Conservation (phyloP, 2,329 filamentous ascomycete species). For the Phyllosticta citrichinensis region DNA sequence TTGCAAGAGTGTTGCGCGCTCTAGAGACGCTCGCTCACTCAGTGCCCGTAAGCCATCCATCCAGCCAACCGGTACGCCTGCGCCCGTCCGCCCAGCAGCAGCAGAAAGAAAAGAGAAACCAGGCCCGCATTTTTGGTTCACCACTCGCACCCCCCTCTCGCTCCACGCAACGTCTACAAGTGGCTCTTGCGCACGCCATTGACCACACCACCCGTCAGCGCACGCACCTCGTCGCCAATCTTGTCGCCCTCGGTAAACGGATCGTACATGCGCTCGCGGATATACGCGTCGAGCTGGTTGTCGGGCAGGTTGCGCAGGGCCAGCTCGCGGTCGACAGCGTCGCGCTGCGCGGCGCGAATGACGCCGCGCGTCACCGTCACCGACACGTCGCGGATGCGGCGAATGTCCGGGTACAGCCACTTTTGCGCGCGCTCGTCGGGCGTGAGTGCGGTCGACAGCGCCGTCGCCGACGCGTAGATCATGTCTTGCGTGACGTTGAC, state of each 20-base stretch:
- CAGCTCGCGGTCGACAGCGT: slow-evolving; percentile 48
- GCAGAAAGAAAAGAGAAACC: not conserved
- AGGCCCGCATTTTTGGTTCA: not conserved
- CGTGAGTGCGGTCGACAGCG: slow-evolving; percentile 68
- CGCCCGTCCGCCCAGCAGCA: too few relatives aligned
- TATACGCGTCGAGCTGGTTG: slow-evolving; percentile 60
- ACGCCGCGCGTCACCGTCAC: slow-evolving; percentile 80
- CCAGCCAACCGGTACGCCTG: too few relatives aligned
- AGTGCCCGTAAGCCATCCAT: too few relatives aligned
- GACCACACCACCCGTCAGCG: not conserved
- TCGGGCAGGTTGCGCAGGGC: slow-evolving; percentile 58
- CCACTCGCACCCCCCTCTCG: not conserved
- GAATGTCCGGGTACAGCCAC: slow-evolving; percentile 83
- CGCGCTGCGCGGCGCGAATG: slow-evolving; percentile 80
- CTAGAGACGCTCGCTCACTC: too few relatives aligned
- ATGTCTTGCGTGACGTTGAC: slow-evolving; percentile 83
- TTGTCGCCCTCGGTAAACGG: slow-evolving; percentile 37
- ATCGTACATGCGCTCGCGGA: slow-evolving; percentile 41
- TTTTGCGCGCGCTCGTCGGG: slow-evolving; percentile 72
- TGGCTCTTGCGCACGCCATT: slow-evolving; percentile 1
- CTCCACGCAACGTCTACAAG: not conserved
- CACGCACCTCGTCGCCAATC: slow-evolving; percentile 26
- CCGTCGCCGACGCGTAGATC: slow-evolving; percentile 88
- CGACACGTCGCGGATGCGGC: slow-evolving; percentile 84
- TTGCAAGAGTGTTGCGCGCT: too few relatives aligned